Base-by-base conservation (phyloP, 176 grass and related monocot genomes). In the Miscanthus lutarioriparius region DNA sequence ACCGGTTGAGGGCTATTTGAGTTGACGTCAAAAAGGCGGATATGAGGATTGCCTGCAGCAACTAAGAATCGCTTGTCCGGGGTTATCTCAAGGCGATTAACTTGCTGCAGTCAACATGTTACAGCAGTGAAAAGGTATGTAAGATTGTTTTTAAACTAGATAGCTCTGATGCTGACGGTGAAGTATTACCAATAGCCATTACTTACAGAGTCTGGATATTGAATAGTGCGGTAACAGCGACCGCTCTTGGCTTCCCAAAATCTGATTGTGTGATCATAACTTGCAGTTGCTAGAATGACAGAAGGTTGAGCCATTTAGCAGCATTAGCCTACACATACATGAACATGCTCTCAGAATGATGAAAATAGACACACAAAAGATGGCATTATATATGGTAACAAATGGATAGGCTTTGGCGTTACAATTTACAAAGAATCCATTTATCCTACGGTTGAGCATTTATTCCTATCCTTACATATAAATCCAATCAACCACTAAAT, bases 201-300 rank as follows among this genome's bases (percentile, higher is more conserved):
- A 84, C 82, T 86, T 61, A 95, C 96, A 9, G 93, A 95, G 51
- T 98, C 91, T n/a, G 89, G 91, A 80, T 98, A 95, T 6, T 98
- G 96, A 85, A 98, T 89, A 38, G 96, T 98, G 30, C 93, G 91
- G 59, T 91, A 95, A 87, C 93, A 98, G 83, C 93, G 91, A 10
- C 93, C 96, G 11, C 93, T 94, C 85, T 93, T 95, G 30, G 96
- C 93, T 79, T 98, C 93, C 91, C 93, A 98, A 78, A 98, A 98
- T 86, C 83, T 85, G 70, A 98, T 98, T 61, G 96, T 91, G 77
- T 98, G 96, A 54, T 98, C 96, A 83, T 98, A 98, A 58, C 96
- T 93, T 47, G 93, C 93, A 17, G 96, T 95, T 4, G 96, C 96
- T 35, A 98, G 93, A 81, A 95, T 90, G 19, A 95, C 96, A 78